Conservation (phyloP, 495 filamentous ascomycete species). For the Talaromyces wortmannii region DNA sequence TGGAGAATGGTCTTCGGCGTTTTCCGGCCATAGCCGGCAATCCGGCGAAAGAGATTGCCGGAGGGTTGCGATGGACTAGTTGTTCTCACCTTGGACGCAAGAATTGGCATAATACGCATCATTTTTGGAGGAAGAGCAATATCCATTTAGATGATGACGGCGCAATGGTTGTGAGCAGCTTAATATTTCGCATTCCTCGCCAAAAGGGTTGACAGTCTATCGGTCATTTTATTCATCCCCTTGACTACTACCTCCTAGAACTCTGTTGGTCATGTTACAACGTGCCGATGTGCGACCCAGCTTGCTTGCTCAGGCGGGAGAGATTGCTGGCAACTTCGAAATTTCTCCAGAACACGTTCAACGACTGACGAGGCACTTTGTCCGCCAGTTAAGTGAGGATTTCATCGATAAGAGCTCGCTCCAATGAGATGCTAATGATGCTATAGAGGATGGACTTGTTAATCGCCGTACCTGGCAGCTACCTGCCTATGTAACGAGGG, state of each 20-base stretch:
- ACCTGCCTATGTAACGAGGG: slow-evolving; percentile 18
- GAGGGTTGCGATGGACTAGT: too few relatives aligned
- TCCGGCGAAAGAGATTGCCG: neutral
- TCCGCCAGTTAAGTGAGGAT: neutral
- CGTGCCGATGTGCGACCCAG: neutral
- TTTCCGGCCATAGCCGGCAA: neutral
- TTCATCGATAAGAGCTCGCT: neutral
- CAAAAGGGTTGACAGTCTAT: neutral
- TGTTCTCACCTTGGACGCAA: neutral
- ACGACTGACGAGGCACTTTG: neutral
- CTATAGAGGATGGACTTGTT: neutral
- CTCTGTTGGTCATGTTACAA: slow-evolving; percentile 1
- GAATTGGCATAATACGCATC: neutral
- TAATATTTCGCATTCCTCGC: neutral
- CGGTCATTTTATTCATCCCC: neutral
- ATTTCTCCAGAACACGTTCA: neutral
- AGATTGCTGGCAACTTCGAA: neutral
- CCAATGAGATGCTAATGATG: neutral
- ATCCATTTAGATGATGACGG: neutral
- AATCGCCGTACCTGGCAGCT: slow-evolving; percentile 1
- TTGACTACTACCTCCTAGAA: neutral
- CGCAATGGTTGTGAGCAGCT: neutral
- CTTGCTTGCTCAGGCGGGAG: slow-evolving; percentile 1
- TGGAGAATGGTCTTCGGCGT: neutral
- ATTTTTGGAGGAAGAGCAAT: neutral